Evolutionary conservation across 305 asterid species (phyloP).

Genomic region (Euphrasia arctica): DNA sequence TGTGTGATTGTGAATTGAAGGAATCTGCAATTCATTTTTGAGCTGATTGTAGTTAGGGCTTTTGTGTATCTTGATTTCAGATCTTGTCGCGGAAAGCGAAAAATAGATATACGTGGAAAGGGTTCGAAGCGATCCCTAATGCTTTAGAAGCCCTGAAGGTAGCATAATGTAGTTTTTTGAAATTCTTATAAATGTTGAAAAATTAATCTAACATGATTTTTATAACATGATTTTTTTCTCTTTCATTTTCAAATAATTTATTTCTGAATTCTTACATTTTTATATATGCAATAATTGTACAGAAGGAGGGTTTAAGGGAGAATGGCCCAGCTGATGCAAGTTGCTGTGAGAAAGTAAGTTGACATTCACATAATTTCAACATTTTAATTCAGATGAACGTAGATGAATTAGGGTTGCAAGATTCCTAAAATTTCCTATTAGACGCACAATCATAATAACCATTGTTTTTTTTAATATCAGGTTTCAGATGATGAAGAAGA

Average conservation of each 20-base stretch:
- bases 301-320: constrained; percentile 76
- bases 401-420: not conserved
- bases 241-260: not conserved
- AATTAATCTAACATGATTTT: not conserved
- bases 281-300: constrained; percentile 18
- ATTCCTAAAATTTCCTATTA: not conserved
- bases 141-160: constrained; percentile 76
- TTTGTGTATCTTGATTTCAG: constrained; percentile 36
- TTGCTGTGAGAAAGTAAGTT: constrained; percentile 58
- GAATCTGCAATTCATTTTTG: constrained; percentile 9
- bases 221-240: no score
- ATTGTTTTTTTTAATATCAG: constrained; percentile 28
- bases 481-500: constrained; percentile 85
- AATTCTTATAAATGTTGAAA: not conserved
- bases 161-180: constrained; percentile 2
- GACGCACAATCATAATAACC: not conserved
- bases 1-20: not conserved
- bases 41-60: constrained; percentile 21
- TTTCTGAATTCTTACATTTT: not conserved
- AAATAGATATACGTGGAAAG: constrained; percentile 88
- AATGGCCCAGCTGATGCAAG: constrained; percentile 46
- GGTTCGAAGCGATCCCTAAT: constrained; percentile 76
- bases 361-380: not conserved
- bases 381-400: not conserved
- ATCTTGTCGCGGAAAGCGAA: constrained; percentile 82